phyloP scores from a whole-genome alignment of 768 basidiomycete genomes.

The Amanita rimosa region DNA sequence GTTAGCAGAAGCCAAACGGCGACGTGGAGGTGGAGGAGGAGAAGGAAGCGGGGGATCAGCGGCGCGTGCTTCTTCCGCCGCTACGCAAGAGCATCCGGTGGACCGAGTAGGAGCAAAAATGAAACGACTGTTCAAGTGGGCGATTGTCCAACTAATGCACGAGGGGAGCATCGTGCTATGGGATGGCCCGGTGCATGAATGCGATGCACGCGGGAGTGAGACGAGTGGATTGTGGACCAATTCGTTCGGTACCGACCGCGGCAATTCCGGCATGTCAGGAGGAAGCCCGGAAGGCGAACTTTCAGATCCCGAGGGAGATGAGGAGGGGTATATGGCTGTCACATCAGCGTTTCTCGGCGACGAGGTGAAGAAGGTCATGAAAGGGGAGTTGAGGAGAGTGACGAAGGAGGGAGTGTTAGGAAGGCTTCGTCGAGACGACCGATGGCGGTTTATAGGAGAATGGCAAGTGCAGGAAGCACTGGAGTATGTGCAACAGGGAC shows the following conservation, averaged over 20 bases:
- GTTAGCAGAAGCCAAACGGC: constrained; percentile 43
- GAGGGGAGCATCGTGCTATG: constrained; percentile 71
- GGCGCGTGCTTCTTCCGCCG: constrained; percentile 4
- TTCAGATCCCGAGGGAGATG: constrained; percentile 49
- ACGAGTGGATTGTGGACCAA: constrained; percentile 37
- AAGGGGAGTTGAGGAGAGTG: constrained; percentile 16
- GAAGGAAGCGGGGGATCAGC: constrained; percentile 10
- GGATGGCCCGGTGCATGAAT: constrained; percentile 46
- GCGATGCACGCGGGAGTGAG: constrained; percentile 12
- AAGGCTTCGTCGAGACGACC: constrained; percentile 42
- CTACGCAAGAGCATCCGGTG: constrained; percentile 5
- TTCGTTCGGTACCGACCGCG: constrained; percentile 13
- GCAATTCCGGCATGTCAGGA: constrained; percentile 18
- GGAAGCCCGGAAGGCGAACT: constrained; percentile 26
- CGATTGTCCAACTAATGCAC: constrained; percentile 48
- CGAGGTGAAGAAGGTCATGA: constrained; percentile 35
- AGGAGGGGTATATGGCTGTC: constrained; percentile 60
- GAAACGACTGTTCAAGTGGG: constrained; percentile 60
- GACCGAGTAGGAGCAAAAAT: constrained; percentile 31
- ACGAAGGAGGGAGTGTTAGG: constrained; percentile 34
- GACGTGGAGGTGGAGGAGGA: constrained; percentile 35
- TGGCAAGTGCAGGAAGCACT: constrained; percentile 59
- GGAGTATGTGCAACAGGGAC: constrained; percentile 25
- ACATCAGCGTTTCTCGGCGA: constrained; percentile 37
- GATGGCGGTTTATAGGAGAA: constrained; percentile 53